Percentiles rank a stretch among this genome's conserved stretches.
Evolutionary conservation across 345 rosid species (phyloP).

Genomic region (Passiflora organensis): DNA sequence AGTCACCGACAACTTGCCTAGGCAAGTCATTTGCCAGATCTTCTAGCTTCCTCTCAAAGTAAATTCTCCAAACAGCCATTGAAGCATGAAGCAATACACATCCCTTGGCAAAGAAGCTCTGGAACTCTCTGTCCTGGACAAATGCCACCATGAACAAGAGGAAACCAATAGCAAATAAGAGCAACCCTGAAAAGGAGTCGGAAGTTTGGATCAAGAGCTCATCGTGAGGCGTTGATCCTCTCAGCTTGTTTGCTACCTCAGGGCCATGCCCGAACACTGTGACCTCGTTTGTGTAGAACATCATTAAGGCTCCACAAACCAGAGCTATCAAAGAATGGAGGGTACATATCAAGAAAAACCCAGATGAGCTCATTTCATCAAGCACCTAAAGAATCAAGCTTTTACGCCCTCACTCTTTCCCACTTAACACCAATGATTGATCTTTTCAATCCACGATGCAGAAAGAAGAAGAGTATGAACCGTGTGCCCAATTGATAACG

Average conservation of each 20-base stretch:
- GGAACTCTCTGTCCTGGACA: constrained; percentile 19
- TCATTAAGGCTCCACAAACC: constrained; percentile 19
- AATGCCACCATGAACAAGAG: constrained; percentile 20
- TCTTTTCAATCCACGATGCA: background rate
- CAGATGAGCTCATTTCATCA: constrained; percentile 30
- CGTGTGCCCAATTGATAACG: too few species aligned
- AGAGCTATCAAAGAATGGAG: constrained; percentile 22
- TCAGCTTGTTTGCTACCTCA: constrained; percentile 20
- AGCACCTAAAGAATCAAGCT: background rate
- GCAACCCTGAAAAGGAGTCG: constrained; percentile 27
- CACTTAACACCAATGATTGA: too few species aligned
- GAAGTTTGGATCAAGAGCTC: constrained; percentile 26
- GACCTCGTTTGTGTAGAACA: constrained; percentile 18
- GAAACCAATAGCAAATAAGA: constrained; percentile 16
- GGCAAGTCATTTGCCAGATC: constrained; percentile 19
- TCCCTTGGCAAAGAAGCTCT: constrained; percentile 21
- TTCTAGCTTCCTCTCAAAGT: constrained; percentile 20
- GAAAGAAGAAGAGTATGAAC: too few species aligned
- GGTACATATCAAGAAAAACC: constrained; percentile 29
- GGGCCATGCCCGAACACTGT: constrained; percentile 14
- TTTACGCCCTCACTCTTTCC: background rate
- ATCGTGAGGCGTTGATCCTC: constrained; percentile 22
- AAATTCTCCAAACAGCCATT: constrained; percentile 18
- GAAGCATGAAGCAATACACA: constrained; percentile 18
- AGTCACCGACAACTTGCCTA: constrained; percentile 17